Evolutionary conservation across 1,284 basidiomycete genomes (phyloP).

Genomic region (Leccinum laetum): DNA sequence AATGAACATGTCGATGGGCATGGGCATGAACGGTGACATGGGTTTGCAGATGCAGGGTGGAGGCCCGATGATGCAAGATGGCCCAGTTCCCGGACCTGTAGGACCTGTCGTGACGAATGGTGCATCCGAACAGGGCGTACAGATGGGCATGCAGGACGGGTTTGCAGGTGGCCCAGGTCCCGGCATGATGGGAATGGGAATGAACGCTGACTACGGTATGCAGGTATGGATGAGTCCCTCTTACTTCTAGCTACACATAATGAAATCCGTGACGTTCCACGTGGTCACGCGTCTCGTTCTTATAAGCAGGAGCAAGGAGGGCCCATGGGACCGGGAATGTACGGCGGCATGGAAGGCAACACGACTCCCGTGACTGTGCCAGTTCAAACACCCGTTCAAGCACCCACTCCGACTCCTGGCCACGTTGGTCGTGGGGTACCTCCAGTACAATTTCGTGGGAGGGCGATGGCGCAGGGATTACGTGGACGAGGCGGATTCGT

Average conservation of each 20-base stretch:
- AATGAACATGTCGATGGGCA: slow-evolving; percentile 57
- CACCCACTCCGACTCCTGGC: slow-evolving; percentile 34
- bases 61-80: slow-evolving; percentile 44
- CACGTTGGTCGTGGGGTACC: slow-evolving; percentile 45
- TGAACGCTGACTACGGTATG: slow-evolving; percentile 52
- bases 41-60: slow-evolving; percentile 41
- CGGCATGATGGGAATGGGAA: slow-evolving; percentile 58
- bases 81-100: slow-evolving; percentile 33
- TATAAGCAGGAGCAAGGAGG: slow-evolving; percentile 36
- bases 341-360: slow-evolving; percentile 49
- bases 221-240: slow-evolving; percentile 50
- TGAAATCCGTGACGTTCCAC: slow-evolving; percentile 35
- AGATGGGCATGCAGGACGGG: slow-evolving; percentile 46
- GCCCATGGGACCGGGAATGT: slow-evolving; percentile 56
- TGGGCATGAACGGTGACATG: slow-evolving; percentile 51
- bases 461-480: slow-evolving; percentile 42
- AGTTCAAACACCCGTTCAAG: slow-evolving; percentile 32
- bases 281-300: slow-evolving; percentile 25
- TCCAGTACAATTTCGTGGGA: slow-evolving; percentile 56
- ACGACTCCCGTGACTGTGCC: slow-evolving; percentile 35
- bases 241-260: slow-evolving; percentile 40
- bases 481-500: slow-evolving; percentile 47
- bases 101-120: slow-evolving; percentile 36
- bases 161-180: slow-evolving; percentile 42
- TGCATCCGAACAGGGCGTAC: slow-evolving; percentile 44